Evolutionary conservation across 2,329 filamentous ascomycete genomes (phyloP), one percentile per base, ranked within the genome.

Genomic region (Fusarium palustre): DNA sequence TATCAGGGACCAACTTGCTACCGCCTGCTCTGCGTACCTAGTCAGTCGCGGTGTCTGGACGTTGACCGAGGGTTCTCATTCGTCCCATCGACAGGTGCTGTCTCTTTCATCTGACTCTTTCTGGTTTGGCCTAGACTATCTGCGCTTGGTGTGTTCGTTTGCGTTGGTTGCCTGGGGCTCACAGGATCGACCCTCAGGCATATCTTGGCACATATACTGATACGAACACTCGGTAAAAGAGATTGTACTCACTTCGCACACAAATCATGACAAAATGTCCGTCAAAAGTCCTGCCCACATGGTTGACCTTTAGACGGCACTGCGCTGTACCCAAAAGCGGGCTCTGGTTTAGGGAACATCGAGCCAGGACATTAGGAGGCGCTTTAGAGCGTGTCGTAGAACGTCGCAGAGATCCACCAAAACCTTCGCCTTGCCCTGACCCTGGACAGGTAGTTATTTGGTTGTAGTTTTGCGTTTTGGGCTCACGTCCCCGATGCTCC

Each of bases 181-280:
- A 34, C 52, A 70, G 62, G 66, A 53, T 59, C 54, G 55, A 69
- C 61, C 66, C 61, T 39, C 49, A 68, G 25, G 63, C 64, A 64
- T 50, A 30, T 18, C 52, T 68, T 52, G 59, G 58, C 63, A 20
- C 30, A 25, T 60, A 39, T 60, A 70, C 63, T 31, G 34, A 39
- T 7, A 31, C 41, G 55, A 34, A 16, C 7, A 34, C 8, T 34
- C 33, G 15, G 33, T 8, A 34, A 34, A 16, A 34, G 33, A 34
- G 15, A 34, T 16, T 7, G 67, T 70, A 70, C 16, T 38, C 12
- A 10, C 16, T 13, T 13, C 5, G 33, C 12, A n/a, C 24, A 11
- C 34, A 57, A 31, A 38, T 59, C 24, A 38, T 30, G 42, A 36
- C 18, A 41, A 34, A 45, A 33, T 70, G 68, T 58, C 47, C 68